Conservation (phyloP, 257 asterid genomes). For the Ilex aquifolium region DNA sequence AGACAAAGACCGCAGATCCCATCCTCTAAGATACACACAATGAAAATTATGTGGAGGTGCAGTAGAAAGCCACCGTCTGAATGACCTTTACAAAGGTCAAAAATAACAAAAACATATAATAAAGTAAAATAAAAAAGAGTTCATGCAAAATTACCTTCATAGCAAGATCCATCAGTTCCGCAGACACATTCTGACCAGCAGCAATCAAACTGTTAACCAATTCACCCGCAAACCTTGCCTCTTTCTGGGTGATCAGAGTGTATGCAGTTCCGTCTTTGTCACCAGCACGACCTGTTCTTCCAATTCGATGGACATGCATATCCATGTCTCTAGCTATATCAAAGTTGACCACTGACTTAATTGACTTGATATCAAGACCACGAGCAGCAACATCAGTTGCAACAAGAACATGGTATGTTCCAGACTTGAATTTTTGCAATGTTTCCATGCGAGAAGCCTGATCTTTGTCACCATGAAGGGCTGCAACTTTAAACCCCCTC, state of each 20-base stretch:
- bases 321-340: constrained; percentile 98
- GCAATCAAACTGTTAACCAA: constrained; percentile 87
- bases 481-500: constrained; percentile 76
- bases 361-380: constrained; percentile 97
- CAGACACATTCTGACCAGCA: constrained; percentile 87
- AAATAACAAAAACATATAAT: background rate
- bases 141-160: constrained; percentile 63
- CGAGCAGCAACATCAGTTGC: constrained; percentile 99
- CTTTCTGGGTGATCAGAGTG: constrained; percentile 90
- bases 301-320: constrained; percentile 99
- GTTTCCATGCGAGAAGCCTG: constrained; percentile 95
- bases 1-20: no score
- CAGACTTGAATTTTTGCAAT: constrained; percentile 83
- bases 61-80: background rate
- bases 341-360: constrained; percentile 89
- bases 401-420: constrained; percentile 82
- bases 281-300: constrained; percentile 99
- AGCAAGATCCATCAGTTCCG: constrained; percentile 95
- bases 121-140: background rate
- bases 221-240: constrained; percentile 96
- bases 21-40: no score
- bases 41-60: no score
- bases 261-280: constrained; percentile 98
- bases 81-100: background rate
- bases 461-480: constrained; percentile 98